Evolutionary conservation across 257 asterid genomes (phyloP), one percentile per base, ranked within the genome.

Genomic region (Solanum okadae): DNA sequence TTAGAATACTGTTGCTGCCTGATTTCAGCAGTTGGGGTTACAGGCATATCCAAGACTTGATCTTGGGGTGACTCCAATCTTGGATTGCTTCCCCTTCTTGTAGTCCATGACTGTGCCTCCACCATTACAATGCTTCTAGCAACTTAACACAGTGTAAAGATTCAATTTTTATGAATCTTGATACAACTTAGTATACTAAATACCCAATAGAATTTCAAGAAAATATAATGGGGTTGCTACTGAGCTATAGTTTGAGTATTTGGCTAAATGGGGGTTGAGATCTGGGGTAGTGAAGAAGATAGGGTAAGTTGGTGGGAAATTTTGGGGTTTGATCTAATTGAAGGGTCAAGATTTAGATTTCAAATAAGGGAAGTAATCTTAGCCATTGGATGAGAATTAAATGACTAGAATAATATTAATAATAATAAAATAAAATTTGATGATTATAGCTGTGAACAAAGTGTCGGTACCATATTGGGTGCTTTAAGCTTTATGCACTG

Each of bases 101-200:
- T 95, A 4, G 98, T 94, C 98, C 98, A 97, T 65, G 99, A 96
- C 88, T 97, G 99, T 37, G 94, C 94, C 88, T 97, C 99, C 93
- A 96, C 99, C 99, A 97, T 97, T 56, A 75, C 91, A 85, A 68
- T 86, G 83, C 46, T 16, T 73, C 46, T 27, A 86, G 52, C 33
- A 15, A 85, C 59, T 25, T n/a, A 16, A 5, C 29, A 25, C 70
- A 67, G 16, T 14, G 25, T 12, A 61, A 88, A 90, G 44, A 82
- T 83, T 90, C 56, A 59, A 85, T 56, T 84, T 90, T 87, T 87
- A 31, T 16, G n/a, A 33, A 9, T 33, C 76, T 68, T 68, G 75
- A 33, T 8, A 70, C 38, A 3, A 76, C 10, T n/a, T n/a, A n/a
- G n/a, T 42, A 22, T 78, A 78, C 63, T 40, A 25, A 42, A n/a